Base-by-base conservation (phyloP, 306 rosid genomes). In the Acacia crassicarpa region DNA sequence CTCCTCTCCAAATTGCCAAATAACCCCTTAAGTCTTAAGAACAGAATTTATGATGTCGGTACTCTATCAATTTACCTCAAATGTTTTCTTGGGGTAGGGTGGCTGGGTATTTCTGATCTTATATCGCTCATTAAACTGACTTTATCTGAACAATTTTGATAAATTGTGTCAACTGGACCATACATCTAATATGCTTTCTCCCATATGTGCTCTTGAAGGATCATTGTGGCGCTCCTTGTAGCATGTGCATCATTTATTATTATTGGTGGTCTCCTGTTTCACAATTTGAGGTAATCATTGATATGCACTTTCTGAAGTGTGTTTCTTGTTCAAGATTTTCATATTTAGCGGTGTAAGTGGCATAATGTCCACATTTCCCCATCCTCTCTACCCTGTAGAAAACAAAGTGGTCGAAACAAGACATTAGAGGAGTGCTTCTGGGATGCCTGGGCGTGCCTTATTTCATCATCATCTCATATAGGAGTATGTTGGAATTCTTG, bases 401-500 rank as follows among this genome's bases (percentile, higher is more conserved):
- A 53, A 41, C 15, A 19, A 10, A 23, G 27, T 8, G 19, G 84
- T 67, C 81, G 22, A 65, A 71, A 84, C 16, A 92, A 84, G 25
- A 76, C 99, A 83, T 86, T 95, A 77, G 99, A 93, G 89, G 98
- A 95, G 80, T 93, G 99, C 91, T 80, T 91, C 66, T 95, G 99
- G 99, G 99, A 92, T 85, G 99, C 99, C 25, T 95, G 99, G 99
- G 97, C 98, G 76, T 95, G 99, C 74, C 92, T 95, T 14, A 84
- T 90, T 81, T 91, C 97, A 33, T 92, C 99, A 20, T 92, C 98
- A 62, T 91, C 97, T 79, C 98, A 95, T 89, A 83, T 95, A 86
- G 89, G 62, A 78, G 99, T 95, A 86, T 80, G 88, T 78, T 79
- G 22, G 30, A 53, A 33, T 65, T 70, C 78, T 69, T 78, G 73